phyloP scores from a whole-genome alignment of 2,329 filamentous ascomycete species.

The Microcera coccophila region DNA sequence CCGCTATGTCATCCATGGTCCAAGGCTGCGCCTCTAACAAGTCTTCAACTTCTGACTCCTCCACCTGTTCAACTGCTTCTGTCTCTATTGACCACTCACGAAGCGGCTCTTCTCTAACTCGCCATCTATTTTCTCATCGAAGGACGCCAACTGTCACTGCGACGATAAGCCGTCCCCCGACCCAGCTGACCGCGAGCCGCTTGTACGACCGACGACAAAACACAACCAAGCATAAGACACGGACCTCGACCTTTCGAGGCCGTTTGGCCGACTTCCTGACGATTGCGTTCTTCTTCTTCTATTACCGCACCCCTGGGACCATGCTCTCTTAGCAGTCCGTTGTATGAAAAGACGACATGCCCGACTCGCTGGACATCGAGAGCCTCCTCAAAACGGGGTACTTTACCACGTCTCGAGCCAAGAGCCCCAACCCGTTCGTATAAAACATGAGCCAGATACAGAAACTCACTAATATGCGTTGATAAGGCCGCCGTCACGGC shows the following conservation, averaged over 20 bases:
- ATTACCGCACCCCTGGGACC: conserved; percentile 15
- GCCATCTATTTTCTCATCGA: not conserved
- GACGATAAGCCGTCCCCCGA: not conserved
- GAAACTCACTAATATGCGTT: conserved; percentile 12
- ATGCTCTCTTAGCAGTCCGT: conserved; percentile 18
- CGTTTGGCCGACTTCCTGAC: not conserved
- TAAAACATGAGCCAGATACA: not conserved
- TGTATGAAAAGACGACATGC: conserved; percentile 36
- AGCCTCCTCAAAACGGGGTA: conserved; percentile 48
- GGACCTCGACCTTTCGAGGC: not conserved
- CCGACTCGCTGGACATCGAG: conserved; percentile 42
- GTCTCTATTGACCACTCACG: not conserved
- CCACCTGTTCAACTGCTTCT: not conserved
- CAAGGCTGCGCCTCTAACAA: conserved; percentile 24
- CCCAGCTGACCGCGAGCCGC: not conserved
- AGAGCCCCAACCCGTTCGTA: conserved; percentile 28
- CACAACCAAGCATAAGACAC: not conserved
- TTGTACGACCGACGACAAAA: not conserved
- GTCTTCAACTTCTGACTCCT: conserved; percentile 16
- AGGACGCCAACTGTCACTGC: not conserved
- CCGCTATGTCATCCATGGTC: conserved; percentile 25
- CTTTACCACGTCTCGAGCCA: conserved; percentile 46
- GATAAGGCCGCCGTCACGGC: conserved; percentile 15
- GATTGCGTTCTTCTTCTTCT: conserved; percentile 10
- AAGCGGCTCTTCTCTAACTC: not conserved